Conservation (phyloP, 257 asterid species). For the Henckelia pumila region DNA sequence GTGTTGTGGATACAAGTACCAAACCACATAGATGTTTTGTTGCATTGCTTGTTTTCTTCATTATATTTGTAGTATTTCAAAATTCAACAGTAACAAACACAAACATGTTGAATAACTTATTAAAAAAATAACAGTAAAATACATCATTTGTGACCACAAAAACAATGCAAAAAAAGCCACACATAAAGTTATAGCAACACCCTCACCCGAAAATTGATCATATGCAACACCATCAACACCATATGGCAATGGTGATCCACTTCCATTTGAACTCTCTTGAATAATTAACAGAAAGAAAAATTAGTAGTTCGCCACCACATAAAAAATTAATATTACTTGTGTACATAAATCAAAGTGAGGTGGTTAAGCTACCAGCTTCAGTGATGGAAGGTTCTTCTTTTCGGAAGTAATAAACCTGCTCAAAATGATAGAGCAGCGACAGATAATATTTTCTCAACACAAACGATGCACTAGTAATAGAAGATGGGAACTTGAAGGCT, state of each 20-base stretch:
- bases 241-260: constrained; percentile 38
- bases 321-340: constrained; percentile 7
- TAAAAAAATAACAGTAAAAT: not conserved
- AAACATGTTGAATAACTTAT: constrained; percentile 2
- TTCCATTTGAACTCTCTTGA: constrained; percentile 31
- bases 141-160: not conserved
- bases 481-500: constrained; percentile 76
- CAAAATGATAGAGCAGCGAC: constrained; percentile 84
- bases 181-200: constrained; percentile 14
- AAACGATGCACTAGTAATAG: constrained; percentile 79
- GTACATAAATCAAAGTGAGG: constrained; percentile 15
- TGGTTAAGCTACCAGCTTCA: constrained; percentile 39
- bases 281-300: constrained; percentile 33
- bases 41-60: not conserved
- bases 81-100: not conserved
- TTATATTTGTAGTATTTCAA: not conserved
- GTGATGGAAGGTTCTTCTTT: constrained; percentile 56
- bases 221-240: constrained; percentile 38
- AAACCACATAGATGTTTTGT: not conserved
- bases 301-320: constrained; percentile 17
- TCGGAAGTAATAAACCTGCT: constrained; percentile 88
- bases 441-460: constrained; percentile 76
- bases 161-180: not conserved
- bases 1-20: not conserved
- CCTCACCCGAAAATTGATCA: constrained; percentile 54